Evolutionary conservation across 1,284 basidiomycete genomes (phyloP).

Genomic region (Amylostereum chailletii): DNA sequence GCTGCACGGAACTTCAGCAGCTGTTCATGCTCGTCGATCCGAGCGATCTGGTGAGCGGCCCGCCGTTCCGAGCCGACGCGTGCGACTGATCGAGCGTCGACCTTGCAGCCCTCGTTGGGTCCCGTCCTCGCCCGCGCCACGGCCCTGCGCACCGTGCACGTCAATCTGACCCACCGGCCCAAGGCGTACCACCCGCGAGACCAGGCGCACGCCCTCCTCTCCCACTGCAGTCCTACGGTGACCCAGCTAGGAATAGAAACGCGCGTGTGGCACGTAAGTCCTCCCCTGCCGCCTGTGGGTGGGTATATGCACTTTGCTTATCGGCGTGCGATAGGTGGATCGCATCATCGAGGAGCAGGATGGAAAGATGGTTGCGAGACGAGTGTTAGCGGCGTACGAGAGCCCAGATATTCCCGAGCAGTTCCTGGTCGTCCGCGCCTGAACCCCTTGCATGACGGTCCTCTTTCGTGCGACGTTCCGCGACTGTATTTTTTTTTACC

Average conservation of each 20-base stretch:
- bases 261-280: conserved; percentile 38
- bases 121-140: conserved; percentile 24
- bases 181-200: conserved; percentile 15
- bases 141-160: conserved; percentile 38
- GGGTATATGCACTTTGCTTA: background rate
- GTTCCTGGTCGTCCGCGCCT: conserved; percentile 58
- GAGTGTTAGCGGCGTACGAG: conserved; percentile 44
- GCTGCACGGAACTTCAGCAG: conserved; percentile 45
- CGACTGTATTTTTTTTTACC: no score
- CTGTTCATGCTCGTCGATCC: conserved; percentile 50
- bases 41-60: conserved; percentile 33
- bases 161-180: conserved; percentile 34
- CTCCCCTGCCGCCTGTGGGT: background rate
- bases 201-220: conserved; percentile 18
- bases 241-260: conserved; percentile 29
- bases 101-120: conserved; percentile 27
- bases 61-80: conserved; percentile 1
- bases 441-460: conserved; percentile 2
- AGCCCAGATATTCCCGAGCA: conserved; percentile 61
- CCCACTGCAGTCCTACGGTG: conserved; percentile 20
- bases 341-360: conserved; percentile 25
- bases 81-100: background rate
- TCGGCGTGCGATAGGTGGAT: background rate
- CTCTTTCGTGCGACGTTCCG: no score
- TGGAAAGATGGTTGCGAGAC: conserved; percentile 27